These are phyloP conservation scores for Sphaerostilbella broomeana DNA, from an alignment of 2,329 filamentous ascomycete species.

Conservation along the genomic window DNA sequence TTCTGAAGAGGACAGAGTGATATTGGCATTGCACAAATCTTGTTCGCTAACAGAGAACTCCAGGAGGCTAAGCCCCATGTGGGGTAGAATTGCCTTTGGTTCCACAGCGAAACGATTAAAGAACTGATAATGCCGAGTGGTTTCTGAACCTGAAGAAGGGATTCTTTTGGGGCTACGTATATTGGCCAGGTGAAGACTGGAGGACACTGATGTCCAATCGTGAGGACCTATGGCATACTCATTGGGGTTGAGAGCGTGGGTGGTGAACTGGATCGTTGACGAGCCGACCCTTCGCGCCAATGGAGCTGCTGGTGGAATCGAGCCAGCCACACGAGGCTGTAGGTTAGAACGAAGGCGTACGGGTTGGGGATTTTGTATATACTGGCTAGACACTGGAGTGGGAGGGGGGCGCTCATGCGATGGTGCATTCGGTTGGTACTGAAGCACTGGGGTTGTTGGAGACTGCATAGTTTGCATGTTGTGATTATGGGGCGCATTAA, in stretches of 20 bases:
- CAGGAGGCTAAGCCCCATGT: conserved; percentile 35
- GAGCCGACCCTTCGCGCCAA: too few species aligned
- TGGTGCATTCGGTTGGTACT: too few species aligned
- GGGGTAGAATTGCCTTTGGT: conserved; percentile 36
- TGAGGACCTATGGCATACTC: conserved; percentile 38
- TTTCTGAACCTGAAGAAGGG: conserved; percentile 16
- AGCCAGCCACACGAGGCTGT: background rate
- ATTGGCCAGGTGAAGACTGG: conserved; percentile 41
- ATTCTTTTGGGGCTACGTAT: conserved; percentile 42
- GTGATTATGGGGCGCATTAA: too few species aligned
- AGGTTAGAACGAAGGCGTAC: too few species aligned
- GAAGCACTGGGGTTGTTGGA: background rate
- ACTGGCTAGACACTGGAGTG: too few species aligned
- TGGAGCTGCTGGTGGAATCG: background rate
- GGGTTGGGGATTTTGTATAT: too few species aligned
- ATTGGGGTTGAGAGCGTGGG: conserved; percentile 7
- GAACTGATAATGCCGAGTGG: conserved; percentile 49
- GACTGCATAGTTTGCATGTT: background rate
- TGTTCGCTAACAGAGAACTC: conserved; percentile 39
- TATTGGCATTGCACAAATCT: conserved; percentile 31
- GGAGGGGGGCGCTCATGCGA: too few species aligned
- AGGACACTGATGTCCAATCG: conserved; percentile 35
- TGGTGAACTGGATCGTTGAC: conserved; percentile 5
- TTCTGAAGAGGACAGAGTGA: conserved; percentile 20
- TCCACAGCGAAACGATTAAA: conserved; percentile 44